Conservation (phyloP, 768 basidiomycete genomes). For the Leucosporidium scottii region DNA sequence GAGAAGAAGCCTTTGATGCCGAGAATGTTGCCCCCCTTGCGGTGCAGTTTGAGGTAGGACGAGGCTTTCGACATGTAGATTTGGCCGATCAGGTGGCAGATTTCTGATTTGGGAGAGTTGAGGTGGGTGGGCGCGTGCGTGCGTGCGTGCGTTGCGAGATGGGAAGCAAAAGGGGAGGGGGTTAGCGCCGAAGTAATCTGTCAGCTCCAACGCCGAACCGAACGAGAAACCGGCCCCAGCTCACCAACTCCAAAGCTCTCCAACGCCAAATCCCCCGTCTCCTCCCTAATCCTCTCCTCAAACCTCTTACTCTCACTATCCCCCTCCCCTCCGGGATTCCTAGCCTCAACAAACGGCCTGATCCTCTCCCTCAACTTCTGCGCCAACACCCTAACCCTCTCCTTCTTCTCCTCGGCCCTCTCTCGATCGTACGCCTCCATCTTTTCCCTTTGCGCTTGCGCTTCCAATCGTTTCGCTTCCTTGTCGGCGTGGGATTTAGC, state of each 20-base stretch:
- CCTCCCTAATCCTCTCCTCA: conserved; percentile 64
- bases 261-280: conserved; percentile 90
- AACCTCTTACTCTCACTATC: conserved; percentile 79
- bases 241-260: conserved; percentile 98
- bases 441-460: conserved; percentile 66
- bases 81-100: conserved; percentile 37
- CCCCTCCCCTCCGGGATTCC: conserved; percentile 43
- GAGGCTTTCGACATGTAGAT: conserved; percentile 86
- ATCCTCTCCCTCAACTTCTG: conserved; percentile 75
- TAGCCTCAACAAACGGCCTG: conserved; percentile 81
- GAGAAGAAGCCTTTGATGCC: conserved; percentile 74
- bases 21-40: conserved; percentile 52
- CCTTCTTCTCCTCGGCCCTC: conserved; percentile 68
- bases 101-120: conserved; percentile 31
- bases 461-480: conserved; percentile 36
- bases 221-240: conserved; percentile 28
- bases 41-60: conserved; percentile 81
- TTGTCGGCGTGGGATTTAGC: conserved; percentile 24
- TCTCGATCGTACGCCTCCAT: conserved; percentile 74
- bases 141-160: no score
- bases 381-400: conserved; percentile 65
- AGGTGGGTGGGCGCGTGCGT: no score
- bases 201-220: no score
- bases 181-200: no score
- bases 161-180: background rate